Evolutionary conservation across 768 basidiomycete genomes (phyloP), one percentile per base, ranked within the genome.

Genomic region (Mycena sanguinolenta): DNA sequence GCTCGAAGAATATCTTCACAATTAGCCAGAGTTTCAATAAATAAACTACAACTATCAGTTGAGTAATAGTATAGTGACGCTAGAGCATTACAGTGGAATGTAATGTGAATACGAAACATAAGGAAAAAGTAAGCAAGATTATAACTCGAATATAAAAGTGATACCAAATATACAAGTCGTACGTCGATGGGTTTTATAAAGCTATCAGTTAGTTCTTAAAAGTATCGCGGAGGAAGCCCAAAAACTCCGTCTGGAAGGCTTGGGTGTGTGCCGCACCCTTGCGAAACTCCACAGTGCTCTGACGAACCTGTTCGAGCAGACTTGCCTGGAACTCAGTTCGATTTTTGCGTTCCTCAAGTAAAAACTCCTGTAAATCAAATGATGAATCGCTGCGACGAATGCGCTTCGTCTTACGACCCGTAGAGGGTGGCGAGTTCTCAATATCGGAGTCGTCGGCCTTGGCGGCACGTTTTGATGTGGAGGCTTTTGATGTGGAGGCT

Each of bases 1-100:
- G 8, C 44, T 67, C 17, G 52, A 60, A 7, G 66, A 67, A 2
- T 67, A 67, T 30, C 52, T 67, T 61, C 66, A 67, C 42, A 27
- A 60, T 9, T 61, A 42, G 46, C 13, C 17, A 28, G 27, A 53
- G 34, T 21, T 50, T 16, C 8, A 50, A 21, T 28, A 50, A 32
- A n/a, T 60, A n/a, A 19, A 54, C 6, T 30, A 27, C 5, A 54
- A 54, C 52, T 30, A 16, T 5, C 9, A 30, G 28, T 54, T 30
- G 28, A 32, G 32, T 16, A 19, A 19, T 16, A 32, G 27, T 19
- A n/a, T 19, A 17, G 9, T 27, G 17, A 54, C 17, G 16, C 16
- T 5, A 6, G 5, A 14, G 50, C 25, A 52, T 52, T 52, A 52
- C 50, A 52, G 50, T 52, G 27, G 16, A 28, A 19, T 52, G 50